Percentiles rank a stretch among this genome's conserved stretches.
These are phyloP conservation scores for Apiotrichum siamense DNA, from an alignment of 1,284 basidiomycete genomes.

Conservation along the genomic window DNA sequence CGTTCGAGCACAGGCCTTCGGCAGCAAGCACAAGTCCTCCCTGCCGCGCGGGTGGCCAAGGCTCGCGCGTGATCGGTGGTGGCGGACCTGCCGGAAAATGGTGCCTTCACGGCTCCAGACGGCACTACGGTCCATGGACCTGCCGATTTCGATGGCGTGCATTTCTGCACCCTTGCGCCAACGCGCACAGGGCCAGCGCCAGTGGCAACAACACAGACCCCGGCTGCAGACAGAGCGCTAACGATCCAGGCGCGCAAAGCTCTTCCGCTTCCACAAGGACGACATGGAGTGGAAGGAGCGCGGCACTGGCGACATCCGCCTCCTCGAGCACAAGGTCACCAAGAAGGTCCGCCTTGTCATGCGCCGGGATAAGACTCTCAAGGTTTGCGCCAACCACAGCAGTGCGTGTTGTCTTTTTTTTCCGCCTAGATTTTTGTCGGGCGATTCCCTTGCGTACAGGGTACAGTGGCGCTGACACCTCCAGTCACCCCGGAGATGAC, in stretches of 20 bases:
- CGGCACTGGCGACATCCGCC: constrained; percentile 74
- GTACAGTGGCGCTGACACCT: not conserved
- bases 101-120: no score
- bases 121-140: no score
- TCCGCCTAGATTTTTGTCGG: no score
- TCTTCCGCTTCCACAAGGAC: constrained; percentile 86
- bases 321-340: constrained; percentile 78
- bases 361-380: constrained; percentile 99
- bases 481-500: constrained; percentile 85
- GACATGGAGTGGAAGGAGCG: constrained; percentile 91
- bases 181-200: not conserved
- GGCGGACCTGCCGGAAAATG: no score
- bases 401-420: constrained; percentile 69
- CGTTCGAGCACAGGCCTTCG: not conserved
- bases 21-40: not conserved
- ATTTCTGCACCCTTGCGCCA: no score
- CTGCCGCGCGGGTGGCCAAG: not conserved
- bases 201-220: not conserved
- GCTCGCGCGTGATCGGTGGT: no score
- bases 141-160: no score
- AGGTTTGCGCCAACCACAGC: constrained; percentile 98
- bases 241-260: constrained; percentile 79
- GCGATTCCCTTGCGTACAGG: not conserved
- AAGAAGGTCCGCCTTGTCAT: constrained; percentile 95
- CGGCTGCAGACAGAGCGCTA: no score